These are phyloP conservation scores for Xylaria sp. DNA, from an alignment of 2,329 filamentous ascomycete genomes.

Conservation along the genomic window DNA sequence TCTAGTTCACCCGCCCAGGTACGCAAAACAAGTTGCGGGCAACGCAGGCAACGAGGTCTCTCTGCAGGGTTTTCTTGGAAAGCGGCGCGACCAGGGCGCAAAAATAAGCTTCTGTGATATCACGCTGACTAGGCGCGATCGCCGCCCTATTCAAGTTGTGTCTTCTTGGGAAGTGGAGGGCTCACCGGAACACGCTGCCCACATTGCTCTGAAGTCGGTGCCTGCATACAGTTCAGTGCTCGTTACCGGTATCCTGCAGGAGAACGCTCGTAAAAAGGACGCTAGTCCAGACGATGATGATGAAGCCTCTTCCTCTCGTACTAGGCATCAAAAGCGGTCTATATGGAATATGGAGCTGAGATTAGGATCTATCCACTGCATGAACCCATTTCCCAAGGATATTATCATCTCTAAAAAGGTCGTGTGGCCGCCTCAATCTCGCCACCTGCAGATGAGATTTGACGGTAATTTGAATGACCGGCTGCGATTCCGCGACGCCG, in stretches of 20 bases:
- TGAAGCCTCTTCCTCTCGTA: background rate
- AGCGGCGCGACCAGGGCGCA: slow-evolving; percentile 73
- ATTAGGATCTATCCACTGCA: slow-evolving; percentile 69
- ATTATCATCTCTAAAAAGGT: slow-evolving; percentile 81
- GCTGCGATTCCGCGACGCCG: slow-evolving; percentile 74
- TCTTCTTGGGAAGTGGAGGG: slow-evolving; percentile 57
- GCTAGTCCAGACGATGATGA: background rate
- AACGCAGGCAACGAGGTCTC: slow-evolving; percentile 54
- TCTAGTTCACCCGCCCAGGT: slow-evolving; percentile 17
- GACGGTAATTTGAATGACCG: slow-evolving; percentile 73
- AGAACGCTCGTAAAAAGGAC: background rate
- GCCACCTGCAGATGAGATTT: slow-evolving; percentile 88
- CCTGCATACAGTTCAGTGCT: slow-evolving; percentile 65
- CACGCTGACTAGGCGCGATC: slow-evolving; percentile 43
- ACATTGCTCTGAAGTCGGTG: slow-evolving; percentile 58
- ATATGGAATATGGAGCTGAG: slow-evolving; percentile 59
- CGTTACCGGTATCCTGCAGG: slow-evolving; percentile 54
- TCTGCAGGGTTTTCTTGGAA: slow-evolving; percentile 79
- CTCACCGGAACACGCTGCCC: slow-evolving; percentile 50
- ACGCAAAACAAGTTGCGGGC: background rate
- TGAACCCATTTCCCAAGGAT: slow-evolving; percentile 80
- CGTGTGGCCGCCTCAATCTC: slow-evolving; percentile 76
- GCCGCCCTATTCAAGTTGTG: slow-evolving; percentile 51
- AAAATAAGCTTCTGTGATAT: slow-evolving; percentile 76
- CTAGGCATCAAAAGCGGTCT: too few species aligned